Evolutionary conservation across 208 protist genomes (phyloP).

Genomic region (Leishmania arabica): DNA sequence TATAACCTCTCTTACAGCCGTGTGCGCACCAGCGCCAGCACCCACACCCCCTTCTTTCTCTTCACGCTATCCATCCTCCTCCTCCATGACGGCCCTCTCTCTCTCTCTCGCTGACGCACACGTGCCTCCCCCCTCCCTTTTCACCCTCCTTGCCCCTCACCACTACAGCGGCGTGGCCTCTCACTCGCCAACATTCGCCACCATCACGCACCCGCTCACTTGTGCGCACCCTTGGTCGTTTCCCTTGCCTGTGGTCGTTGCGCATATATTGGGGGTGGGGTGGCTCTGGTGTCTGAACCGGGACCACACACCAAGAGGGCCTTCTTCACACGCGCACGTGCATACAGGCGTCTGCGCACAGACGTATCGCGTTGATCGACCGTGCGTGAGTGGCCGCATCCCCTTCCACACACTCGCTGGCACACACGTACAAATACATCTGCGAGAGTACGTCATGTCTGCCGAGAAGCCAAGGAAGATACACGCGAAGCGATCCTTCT

Average conservation of each 20-base stretch:
- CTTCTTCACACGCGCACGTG: neutral
- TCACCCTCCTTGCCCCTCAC: neutral
- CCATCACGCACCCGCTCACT: neutral
- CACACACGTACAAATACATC: neutral
- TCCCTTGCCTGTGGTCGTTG: neutral
- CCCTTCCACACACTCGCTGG: too few species aligned
- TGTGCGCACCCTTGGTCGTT: neutral
- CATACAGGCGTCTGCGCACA: neutral
- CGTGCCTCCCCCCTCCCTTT: neutral
- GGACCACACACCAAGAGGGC: neutral
- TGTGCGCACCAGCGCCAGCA: neutral
- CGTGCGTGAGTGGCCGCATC: neutral
- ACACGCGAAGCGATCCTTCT: constrained; percentile 26
- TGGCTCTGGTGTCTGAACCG: neutral
- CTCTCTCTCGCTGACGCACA: neutral
- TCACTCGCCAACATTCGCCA: neutral
- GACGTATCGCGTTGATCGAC: neutral
- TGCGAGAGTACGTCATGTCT: neutral
- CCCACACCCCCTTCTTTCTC: neutral
- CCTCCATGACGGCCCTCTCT: neutral
- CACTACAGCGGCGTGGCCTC: neutral
- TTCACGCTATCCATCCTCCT: too few species aligned
- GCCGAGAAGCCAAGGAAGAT: neutral
- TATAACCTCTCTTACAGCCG: neutral
- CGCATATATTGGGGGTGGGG: neutral